Conservation (phyloP, 1,284 basidiomycete genomes). For the Pisolithus thermaeus region DNA sequence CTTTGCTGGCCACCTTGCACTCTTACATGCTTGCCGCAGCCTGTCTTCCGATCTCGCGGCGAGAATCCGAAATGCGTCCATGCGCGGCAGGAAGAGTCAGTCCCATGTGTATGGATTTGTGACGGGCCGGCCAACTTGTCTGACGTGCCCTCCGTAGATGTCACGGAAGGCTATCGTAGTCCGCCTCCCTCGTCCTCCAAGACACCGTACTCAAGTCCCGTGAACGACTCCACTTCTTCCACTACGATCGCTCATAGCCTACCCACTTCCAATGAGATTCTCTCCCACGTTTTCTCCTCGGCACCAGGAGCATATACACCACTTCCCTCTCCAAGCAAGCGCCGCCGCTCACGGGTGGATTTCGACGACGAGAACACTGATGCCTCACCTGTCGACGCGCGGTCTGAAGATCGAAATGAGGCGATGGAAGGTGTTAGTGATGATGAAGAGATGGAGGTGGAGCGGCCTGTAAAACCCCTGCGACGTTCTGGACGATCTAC, state of each 20-base stretch:
- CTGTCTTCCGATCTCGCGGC: slow-evolving; percentile 21
- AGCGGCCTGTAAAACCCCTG: slow-evolving; percentile 32
- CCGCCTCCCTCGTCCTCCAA: slow-evolving; percentile 17
- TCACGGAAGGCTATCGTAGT: slow-evolving; percentile 28
- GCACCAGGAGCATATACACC: slow-evolving; percentile 17
- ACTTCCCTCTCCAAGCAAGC: slow-evolving; percentile 30
- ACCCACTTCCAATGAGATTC: slow-evolving; percentile 26
- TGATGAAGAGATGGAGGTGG: slow-evolving; percentile 26
- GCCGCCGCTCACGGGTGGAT: slow-evolving; percentile 25
- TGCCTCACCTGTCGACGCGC: slow-evolving; percentile 10
- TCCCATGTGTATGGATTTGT: slow-evolving; percentile 13
- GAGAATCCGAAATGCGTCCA: slow-evolving; percentile 28
- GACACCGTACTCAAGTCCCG: slow-evolving; percentile 12
- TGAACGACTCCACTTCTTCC: slow-evolving; percentile 26
- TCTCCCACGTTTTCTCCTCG: slow-evolving; percentile 28
- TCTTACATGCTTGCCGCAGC: slow-evolving; percentile 11
- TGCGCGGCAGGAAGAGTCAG: slow-evolving; percentile 30
- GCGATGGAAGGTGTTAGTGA: slow-evolving; percentile 20
- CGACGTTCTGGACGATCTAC: slow-evolving; percentile 27
- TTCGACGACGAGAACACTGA: slow-evolving; percentile 18
- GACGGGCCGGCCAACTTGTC: slow-evolving; percentile 20
- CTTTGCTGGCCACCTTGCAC: slow-evolving; percentile 2
- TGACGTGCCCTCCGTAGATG: slow-evolving; percentile 27
- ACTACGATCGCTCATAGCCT: slow-evolving; percentile 15
- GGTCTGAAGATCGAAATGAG: slow-evolving; percentile 20